Conservation (phyloP, 768 basidiomycete species). For the Tylopilus plumbeoviolaceoides region DNA sequence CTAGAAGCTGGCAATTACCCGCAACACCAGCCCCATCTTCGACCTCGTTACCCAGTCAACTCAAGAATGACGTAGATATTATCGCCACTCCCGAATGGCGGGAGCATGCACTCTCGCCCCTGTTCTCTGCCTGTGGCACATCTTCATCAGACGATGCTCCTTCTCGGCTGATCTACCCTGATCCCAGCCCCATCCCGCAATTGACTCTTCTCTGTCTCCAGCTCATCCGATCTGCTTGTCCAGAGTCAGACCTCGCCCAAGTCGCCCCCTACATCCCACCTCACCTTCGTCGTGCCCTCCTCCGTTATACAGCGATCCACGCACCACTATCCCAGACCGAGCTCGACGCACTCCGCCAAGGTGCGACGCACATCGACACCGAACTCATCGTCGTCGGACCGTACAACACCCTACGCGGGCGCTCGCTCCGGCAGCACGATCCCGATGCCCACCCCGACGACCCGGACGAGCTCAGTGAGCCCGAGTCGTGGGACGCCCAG, state of each 20-base stretch:
- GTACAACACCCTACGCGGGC: conserved; percentile 39
- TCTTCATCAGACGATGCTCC: background rate
- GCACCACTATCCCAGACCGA: conserved; percentile 48
- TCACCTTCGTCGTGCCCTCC: conserved; percentile 55
- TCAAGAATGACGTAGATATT: conserved; percentile 8
- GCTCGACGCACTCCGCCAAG: conserved; percentile 47
- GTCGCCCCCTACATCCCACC: conserved; percentile 50
- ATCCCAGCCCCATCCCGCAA: conserved; percentile 37
- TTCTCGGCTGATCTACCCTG: conserved; percentile 13
- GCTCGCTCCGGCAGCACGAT: conserved; percentile 34
- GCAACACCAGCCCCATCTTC: conserved; percentile 13
- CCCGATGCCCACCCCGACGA: background rate
- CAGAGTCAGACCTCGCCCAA: conserved; percentile 42
- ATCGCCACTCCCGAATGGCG: conserved; percentile 44
- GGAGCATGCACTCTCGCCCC: conserved; percentile 48
- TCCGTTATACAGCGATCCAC: conserved; percentile 57
- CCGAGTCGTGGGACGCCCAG: conserved; percentile 41
- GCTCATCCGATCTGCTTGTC: conserved; percentile 38
- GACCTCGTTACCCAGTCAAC: conserved; percentile 4
- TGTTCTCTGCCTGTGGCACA: conserved; percentile 31
- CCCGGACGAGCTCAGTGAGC: background rate
- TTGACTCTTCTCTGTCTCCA: conserved; percentile 58
- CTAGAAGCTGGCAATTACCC: conserved; percentile 53
- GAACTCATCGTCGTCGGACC: conserved; percentile 67
- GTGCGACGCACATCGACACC: conserved; percentile 52